phyloP scores from a whole-genome alignment of 1,284 basidiomycete species.

The Cryptococcus neoformans region DNA sequence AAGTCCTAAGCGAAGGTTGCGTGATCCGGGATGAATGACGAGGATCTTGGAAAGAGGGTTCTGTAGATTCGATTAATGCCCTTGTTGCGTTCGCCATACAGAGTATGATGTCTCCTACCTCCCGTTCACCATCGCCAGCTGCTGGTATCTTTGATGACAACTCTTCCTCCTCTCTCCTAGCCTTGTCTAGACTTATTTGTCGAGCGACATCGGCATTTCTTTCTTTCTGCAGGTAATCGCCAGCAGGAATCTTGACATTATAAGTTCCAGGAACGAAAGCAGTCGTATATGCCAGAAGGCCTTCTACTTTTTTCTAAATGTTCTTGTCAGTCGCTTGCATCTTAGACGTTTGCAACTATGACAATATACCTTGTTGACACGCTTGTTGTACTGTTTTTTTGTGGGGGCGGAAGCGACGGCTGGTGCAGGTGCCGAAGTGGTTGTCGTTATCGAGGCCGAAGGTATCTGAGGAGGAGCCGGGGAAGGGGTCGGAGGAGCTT shows the following conservation, averaged over 20 bases:
- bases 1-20: constrained; percentile 78
- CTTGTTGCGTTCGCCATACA: neutral
- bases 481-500: neutral
- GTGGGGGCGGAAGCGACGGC: too few relatives aligned
- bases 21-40: constrained; percentile 92
- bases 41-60: constrained; percentile 46
- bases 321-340: neutral
- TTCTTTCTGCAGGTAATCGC: constrained; percentile 37
- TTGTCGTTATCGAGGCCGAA: neutral
- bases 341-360: too few relatives aligned
- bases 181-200: constrained; percentile 29
- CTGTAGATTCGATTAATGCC: neutral
- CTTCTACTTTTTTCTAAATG: constrained; percentile 20
- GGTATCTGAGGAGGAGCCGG: neutral
- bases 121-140: neutral
- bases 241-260: constrained; percentile 46
- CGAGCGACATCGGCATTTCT: constrained; percentile 38
- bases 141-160: neutral
- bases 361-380: neutral
- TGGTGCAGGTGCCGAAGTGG: neutral
- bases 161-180: constrained; percentile 22
- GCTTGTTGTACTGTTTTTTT: neutral
- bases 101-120: too few relatives aligned
- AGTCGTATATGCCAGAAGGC: constrained; percentile 31
- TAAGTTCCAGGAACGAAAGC: constrained; percentile 41